A percentile compares a stretch with the other conserved stretches of the same genome.
These are phyloP conservation scores for Esteya vermicola DNA, from an alignment of 2,329 filamentous ascomycete species.

Conservation along the genomic window DNA sequence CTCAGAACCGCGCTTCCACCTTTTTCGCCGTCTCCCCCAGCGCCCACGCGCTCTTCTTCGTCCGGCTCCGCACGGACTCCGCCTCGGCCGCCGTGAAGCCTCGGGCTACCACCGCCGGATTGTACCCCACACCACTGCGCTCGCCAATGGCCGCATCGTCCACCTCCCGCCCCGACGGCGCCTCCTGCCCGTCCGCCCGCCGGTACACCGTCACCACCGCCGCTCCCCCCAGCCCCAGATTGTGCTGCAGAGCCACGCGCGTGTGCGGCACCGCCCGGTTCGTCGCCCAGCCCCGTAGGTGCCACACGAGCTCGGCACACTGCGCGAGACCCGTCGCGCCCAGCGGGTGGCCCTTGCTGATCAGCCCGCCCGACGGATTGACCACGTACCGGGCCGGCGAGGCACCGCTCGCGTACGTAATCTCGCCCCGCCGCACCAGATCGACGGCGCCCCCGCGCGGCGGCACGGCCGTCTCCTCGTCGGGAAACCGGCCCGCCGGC, in stretches of 20 bases:
- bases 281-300: conserved; percentile 89
- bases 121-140: conserved; percentile 65
- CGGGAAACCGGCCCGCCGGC: conserved; percentile 46
- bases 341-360: conserved; percentile 90
- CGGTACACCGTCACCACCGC: conserved; percentile 83
- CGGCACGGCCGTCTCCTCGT: conserved; percentile 45
- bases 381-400: conserved; percentile 65
- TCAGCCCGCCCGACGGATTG: conserved; percentile 88
- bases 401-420: conserved; percentile 90
- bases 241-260: conserved; percentile 71
- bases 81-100: conserved; percentile 74
- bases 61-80: conserved; percentile 54
- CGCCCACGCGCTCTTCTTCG: conserved; percentile 54
- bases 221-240: conserved; percentile 81
- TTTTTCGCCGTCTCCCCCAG: conserved; percentile 60
- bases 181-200: conserved; percentile 60
- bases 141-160: conserved; percentile 50
- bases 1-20: conserved; percentile 37
- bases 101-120: conserved; percentile 78
- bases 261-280: conserved; percentile 63
- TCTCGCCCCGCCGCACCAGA: conserved; percentile 72
- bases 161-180: conserved; percentile 29
- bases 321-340: conserved; percentile 92
- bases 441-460: conserved; percentile 76
- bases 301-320: conserved; percentile 91